Evolutionary conservation across 352 stramenopile species (phyloP).

Genomic region (Phytophthora uliginosa): DNA sequence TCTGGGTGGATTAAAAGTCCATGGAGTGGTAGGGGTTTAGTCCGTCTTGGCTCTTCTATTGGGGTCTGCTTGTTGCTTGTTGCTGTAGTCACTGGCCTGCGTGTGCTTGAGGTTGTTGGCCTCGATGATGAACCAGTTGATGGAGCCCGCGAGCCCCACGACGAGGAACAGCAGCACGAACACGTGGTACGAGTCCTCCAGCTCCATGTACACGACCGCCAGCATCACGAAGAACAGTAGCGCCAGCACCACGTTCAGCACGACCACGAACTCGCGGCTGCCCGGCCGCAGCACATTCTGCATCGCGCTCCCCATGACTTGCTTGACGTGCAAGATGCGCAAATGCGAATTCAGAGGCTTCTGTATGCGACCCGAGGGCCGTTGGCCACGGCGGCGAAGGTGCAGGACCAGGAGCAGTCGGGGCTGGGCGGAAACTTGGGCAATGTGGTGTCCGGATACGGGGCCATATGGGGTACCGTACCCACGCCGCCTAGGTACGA

Average conservation of each 20-base stretch:
- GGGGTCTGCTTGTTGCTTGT: conserved; percentile 20
- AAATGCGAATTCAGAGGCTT: background rate
- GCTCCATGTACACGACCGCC: conserved; percentile 79
- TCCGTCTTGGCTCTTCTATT: conserved; percentile 64
- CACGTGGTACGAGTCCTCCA: conserved; percentile 86
- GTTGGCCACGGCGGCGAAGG: background rate
- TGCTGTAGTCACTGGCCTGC: conserved; percentile 21
- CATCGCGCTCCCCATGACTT: conserved; percentile 43
- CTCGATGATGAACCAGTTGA: conserved; percentile 91
- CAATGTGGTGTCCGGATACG: background rate
- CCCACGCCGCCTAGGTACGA: background rate
- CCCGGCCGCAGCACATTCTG: conserved; percentile 69
- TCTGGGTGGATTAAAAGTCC: background rate
- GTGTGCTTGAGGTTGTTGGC: conserved; percentile 71
- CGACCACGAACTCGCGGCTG: conserved; percentile 80
- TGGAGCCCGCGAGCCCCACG: conserved; percentile 81
- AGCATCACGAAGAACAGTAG: conserved; percentile 83
- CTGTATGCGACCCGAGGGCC: background rate
- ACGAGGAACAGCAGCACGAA: conserved; percentile 90
- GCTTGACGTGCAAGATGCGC: conserved; percentile 6
- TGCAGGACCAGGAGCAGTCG: background rate
- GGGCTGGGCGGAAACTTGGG: background rate
- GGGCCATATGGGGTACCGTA: background rate
- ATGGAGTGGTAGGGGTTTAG: conserved; percentile 21
- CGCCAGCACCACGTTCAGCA: conserved; percentile 75